Evolutionary conservation across 768 basidiomycete species (phyloP).

Genomic region (Phlegmacium glaucopus): DNA sequence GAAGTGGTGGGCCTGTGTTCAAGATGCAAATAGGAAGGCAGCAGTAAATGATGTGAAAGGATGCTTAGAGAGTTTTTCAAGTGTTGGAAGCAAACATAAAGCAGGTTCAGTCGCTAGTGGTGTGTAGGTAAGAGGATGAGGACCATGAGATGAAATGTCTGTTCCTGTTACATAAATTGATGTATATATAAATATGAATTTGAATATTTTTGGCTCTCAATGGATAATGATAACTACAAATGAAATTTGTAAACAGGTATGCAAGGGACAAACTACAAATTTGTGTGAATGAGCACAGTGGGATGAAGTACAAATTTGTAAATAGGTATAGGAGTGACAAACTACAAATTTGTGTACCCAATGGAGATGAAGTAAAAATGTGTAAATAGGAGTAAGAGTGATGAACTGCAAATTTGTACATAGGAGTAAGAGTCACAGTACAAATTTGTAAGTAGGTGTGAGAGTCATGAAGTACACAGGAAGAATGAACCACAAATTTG

Average conservation of each 20-base stretch:
- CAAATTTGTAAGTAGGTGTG: neutral
- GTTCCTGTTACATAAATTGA: neutral
- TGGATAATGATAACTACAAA: no score
- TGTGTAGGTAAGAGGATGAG: neutral
- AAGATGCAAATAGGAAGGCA: neutral
- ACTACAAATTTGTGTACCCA: no score
- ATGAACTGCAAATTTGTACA: neutral
- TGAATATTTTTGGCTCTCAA: neutral
- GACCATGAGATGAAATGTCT: neutral
- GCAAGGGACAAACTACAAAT: no score
- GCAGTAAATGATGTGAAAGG: neutral
- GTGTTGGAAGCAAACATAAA: neutral
- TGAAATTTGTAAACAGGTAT: no score
- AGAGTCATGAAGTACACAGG: neutral
- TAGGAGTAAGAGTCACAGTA: neutral
- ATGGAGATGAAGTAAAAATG: no score
- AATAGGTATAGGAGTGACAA: no score
- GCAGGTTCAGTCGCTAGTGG: neutral
- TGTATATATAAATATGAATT: neutral
- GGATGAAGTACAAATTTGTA: no score
- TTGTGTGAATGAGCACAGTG: no score
- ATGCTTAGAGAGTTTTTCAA: neutral
- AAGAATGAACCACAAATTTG: neutral
- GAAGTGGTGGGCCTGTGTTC: slow-evolving; percentile 6
- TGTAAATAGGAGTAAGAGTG: neutral